These are phyloP conservation scores for Curvularia sp. DNA, from an alignment of 2,329 filamentous ascomycete species.

Conservation along the genomic window DNA sequence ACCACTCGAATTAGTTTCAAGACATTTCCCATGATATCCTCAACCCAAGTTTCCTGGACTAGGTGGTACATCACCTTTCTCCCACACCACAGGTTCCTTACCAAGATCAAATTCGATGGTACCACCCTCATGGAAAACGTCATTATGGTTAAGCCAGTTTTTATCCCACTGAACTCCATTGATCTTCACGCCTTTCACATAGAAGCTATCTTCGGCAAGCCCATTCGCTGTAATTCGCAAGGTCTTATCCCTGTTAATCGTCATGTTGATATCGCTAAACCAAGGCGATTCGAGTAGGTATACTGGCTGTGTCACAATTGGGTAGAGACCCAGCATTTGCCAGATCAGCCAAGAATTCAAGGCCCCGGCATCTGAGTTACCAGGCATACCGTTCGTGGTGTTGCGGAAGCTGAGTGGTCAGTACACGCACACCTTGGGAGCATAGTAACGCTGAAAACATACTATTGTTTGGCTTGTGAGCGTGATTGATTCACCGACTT, in stretches of 20 bases:
- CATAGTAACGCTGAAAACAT: background rate
- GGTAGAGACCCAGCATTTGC: slow-evolving; percentile 56
- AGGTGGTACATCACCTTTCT: slow-evolving; percentile 37
- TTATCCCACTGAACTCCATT: slow-evolving; percentile 68
- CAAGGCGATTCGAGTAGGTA: slow-evolving; percentile 64
- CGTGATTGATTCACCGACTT: slow-evolving; percentile 48
- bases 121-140: slow-evolving; percentile 60
- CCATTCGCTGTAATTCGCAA: slow-evolving; percentile 63
- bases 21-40: background rate
- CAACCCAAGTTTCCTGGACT: background rate
- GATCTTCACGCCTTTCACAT: slow-evolving; percentile 68
- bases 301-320: slow-evolving; percentile 69
- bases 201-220: slow-evolving; percentile 55
- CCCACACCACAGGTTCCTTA: slow-evolving; percentile 53
- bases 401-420: slow-evolving; percentile 21
- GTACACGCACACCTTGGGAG: background rate
- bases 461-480: slow-evolving; percentile 42
- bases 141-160: slow-evolving; percentile 70
- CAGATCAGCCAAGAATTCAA: slow-evolving; percentile 59
- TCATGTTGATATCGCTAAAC: slow-evolving; percentile 62
- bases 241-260: slow-evolving; percentile 58
- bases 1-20: too few relatives aligned
- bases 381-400: slow-evolving; percentile 47
- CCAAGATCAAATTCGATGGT: slow-evolving; percentile 59
- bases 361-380: slow-evolving; percentile 54